Percentiles rank a stretch among this genome's conserved stretches.
These are phyloP conservation scores for Camelina hispida DNA, from an alignment of 345 rosid genomes.

Conservation along the genomic window DNA sequence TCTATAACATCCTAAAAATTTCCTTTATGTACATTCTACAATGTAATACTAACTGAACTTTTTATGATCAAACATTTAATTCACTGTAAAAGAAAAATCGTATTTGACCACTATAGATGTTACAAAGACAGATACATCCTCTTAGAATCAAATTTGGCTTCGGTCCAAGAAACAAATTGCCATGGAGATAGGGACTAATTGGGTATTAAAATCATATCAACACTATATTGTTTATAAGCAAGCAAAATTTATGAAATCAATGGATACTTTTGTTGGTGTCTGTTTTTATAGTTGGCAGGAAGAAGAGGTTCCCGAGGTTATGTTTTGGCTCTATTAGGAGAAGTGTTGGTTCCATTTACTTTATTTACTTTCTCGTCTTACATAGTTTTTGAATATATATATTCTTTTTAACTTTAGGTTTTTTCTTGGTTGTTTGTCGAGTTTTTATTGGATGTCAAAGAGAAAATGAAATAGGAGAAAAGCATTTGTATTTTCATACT, in stretches of 20 bases:
- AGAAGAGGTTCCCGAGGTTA: conserved; percentile 62
- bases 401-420: background rate
- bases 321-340: conserved; percentile 53
- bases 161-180: conserved; percentile 40
- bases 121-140: conserved; percentile 22
- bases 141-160: conserved; percentile 35
- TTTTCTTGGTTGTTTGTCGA: conserved; percentile 22
- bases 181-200: conserved; percentile 23
- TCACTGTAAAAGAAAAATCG: background rate
- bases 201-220: conserved; percentile 24
- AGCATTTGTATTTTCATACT: background rate
- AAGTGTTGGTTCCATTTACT: conserved; percentile 27
- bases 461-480: conserved; percentile 4
- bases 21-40: background rate
- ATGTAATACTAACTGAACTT: background rate
- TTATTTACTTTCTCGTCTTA: conserved; percentile 28
- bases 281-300: conserved; percentile 63
- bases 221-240: conserved; percentile 23
- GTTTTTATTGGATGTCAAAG: conserved; percentile 26
- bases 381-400: conserved; percentile 26
- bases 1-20: background rate
- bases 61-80: background rate
- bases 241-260: conserved; percentile 16
- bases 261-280: conserved; percentile 51
- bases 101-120: background rate